Base-by-base conservation (phyloP, 108 stramenopile species). In the Asterionellopsis glacialis region DNA sequence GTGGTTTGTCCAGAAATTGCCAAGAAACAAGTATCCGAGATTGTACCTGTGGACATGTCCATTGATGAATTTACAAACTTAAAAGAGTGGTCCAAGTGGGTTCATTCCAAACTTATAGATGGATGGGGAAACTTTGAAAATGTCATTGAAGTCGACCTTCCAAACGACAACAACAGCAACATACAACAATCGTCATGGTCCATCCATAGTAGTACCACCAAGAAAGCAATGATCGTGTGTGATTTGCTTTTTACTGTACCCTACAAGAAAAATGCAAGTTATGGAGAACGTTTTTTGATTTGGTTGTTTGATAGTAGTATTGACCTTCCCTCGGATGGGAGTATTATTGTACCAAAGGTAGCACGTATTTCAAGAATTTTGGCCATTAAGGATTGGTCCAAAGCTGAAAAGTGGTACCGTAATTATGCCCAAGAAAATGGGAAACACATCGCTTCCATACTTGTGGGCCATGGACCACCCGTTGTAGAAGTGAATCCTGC, bases 291-390 rank as follows among this genome's bases (percentile, higher is more conserved):
- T 5, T 54, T 54, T 22, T 5, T 54, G 5, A 22, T n/a, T 22
- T 54, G 53, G 53, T 27, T 54, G 11, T 54, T 54, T 22, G 53
- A 54, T 54, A 25, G 23, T 22, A 26, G n/a, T 54, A 25, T 54
- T 5, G 9, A 47, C 2, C 33, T 33, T 33, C 33, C 33, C 33
- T 2, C 7, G 7, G 33, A 33, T 33, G 33, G 33, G 33, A 33
- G 33, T 33, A 33, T 33, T 7, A 33, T 33, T 33, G 33, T 33
- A 7, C 33, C 33, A 5, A 33, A 33, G 7, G 33, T 33, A 33
- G 33, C 33, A 33, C 33, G 33, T 5, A 2, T 33, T 7, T 33
- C 33, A 33, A 33, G 33, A 33, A 33, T 33, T 7, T 33, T 33
- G 2, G 33, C 33, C 33, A 33, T 33, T 7, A 33, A 33, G 33